These are phyloP conservation scores for Penicillium salamii DNA, from an alignment of 495 filamentous ascomycete species.

Conservation along the genomic window DNA sequence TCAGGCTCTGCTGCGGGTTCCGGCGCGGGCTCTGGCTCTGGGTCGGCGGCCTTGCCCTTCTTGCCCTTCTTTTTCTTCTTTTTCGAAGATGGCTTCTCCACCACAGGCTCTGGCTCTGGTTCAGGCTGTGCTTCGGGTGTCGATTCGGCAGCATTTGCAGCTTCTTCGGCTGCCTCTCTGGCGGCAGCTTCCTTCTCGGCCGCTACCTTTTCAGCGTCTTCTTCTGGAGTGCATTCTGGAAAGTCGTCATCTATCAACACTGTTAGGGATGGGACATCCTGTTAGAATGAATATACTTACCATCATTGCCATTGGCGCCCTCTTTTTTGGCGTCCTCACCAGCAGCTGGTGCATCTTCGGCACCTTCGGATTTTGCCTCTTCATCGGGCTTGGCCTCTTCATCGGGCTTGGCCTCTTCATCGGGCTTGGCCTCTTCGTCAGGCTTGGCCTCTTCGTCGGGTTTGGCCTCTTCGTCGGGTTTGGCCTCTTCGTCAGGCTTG, in stretches of 20 bases:
- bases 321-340: constrained; percentile 6
- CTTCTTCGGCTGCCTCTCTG: constrained; percentile 24
- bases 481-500: background rate
- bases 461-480: background rate
- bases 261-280: background rate
- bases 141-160: constrained; percentile 18
- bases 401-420: background rate
- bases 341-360: background rate
- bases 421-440: background rate
- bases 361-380: background rate
- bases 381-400: background rate
- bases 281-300: constrained; percentile 1
- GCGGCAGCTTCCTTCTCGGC: constrained; percentile 29
- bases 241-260: constrained; percentile 26
- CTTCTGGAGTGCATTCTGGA: constrained; percentile 27
- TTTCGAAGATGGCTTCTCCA: background rate
- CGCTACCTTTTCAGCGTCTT: constrained; percentile 29
- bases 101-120: constrained; percentile 3
- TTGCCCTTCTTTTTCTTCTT: constrained; percentile 12
- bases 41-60: constrained; percentile 5
- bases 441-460: background rate
- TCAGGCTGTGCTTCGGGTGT: background rate
- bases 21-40: constrained; percentile 8
- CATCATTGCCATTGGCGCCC: constrained; percentile 18
- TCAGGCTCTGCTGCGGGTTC: constrained; percentile 1